Evolutionary conservation across 1,139 yeast genomes (phyloP), one percentile per base, ranked within the genome.

Genomic region (Zhuliangozyma parablackwelliae): DNA sequence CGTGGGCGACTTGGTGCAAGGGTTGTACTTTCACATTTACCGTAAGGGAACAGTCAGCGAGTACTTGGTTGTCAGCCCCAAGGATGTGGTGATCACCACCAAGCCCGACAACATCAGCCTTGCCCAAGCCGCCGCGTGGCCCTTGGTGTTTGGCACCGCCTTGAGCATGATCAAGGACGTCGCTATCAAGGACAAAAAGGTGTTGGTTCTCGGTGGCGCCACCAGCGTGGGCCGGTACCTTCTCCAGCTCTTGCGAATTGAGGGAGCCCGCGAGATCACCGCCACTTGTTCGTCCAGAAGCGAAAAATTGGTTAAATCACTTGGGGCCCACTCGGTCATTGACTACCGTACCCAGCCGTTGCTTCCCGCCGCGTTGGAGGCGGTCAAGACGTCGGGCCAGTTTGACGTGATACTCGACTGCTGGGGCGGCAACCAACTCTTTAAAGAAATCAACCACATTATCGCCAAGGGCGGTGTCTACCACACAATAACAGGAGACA

Each of bases 181-280:
- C 3, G 36, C 34, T 10, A 35, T 43, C 8, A 34, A 38, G 16
- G 34, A 41, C 30, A 42, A 41, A 21, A 61, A 61, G 42, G 72
- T 84, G 1, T 61, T 85, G 34, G 65, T 86, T 29, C 65, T 83
- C 41, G 95, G 95, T 31, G 92, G 84, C 10, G 78, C 86, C 5
- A 77, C 94, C 1, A 66, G 82, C n/a, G 84, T 83, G 6, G 95
- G 92, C 2, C 57, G 78, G 42, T 72, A 66, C 59, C 70, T 74
- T 3, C 65, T 79, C 24, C 88, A 82, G 52, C 50, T 84, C 20
- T 72, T 80, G 20, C 79, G 75, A 45, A 56, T 63, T 40, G 72
- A 66, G 43, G 61, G 69, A 4, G 71, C 75, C 3, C 56, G 56
- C 29, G 69, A 70, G 37, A 63, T 80, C 9, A 75, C 74, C 2